A percentile compares a stretch with the other conserved stretches of the same genome.
Conservation (phyloP, 176 grass and related monocot genomes). For the Aechmea fasciata region DNA sequence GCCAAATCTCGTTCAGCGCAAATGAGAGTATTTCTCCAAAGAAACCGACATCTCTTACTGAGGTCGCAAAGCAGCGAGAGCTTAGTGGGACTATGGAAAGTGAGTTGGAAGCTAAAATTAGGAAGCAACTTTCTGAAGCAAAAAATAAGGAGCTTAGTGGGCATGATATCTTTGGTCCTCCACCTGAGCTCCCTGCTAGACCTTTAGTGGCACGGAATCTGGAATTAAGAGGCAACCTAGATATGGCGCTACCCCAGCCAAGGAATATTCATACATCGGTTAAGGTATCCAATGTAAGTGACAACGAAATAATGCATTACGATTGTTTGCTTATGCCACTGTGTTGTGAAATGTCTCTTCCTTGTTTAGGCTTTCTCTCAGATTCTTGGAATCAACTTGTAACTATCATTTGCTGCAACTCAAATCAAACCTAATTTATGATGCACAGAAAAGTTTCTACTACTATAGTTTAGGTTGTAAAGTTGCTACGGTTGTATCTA, state of each 20-base stretch:
- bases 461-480: no score
- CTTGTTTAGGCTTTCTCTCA: no score
- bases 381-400: no score
- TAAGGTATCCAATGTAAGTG: slow-evolving; percentile 86
- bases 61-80: slow-evolving; percentile 90
- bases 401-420: no score
- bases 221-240: slow-evolving; percentile 66
- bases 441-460: no score
- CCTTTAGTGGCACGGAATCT: slow-evolving; percentile 63
- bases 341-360: no score
- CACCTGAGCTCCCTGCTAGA: slow-evolving; percentile 47
- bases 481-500: no score
- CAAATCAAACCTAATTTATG: no score
- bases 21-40: slow-evolving; percentile 76
- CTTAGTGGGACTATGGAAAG: slow-evolving; percentile 62
- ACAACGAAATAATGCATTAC: neutral
- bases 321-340: no score
- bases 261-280: slow-evolving; percentile 78
- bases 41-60: slow-evolving; percentile 74
- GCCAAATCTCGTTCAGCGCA: slow-evolving; percentile 83
- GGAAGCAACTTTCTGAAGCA: slow-evolving; percentile 75
- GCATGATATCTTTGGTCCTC: slow-evolving; percentile 82
- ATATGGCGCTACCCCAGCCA: slow-evolving; percentile 53
- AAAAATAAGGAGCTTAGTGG: slow-evolving; percentile 82
- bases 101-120: slow-evolving; percentile 54